Evolutionary conservation across 192 early-diverging fungal species (phyloP).

Genomic region (Entomortierella beljakovae): DNA sequence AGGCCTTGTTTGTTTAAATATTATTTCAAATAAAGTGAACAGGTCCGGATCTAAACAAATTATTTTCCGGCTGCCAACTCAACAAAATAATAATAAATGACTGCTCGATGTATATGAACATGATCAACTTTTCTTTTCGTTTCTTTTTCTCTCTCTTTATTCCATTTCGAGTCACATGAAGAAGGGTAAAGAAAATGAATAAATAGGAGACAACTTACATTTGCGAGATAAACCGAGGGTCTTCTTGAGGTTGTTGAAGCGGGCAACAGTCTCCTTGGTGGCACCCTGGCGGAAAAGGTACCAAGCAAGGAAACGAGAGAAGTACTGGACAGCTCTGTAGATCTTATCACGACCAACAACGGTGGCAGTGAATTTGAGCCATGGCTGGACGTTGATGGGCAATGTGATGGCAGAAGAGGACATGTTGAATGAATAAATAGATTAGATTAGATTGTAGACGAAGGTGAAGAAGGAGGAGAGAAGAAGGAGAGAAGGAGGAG

Average conservation of each 20-base stretch:
- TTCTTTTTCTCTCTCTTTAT: background rate
- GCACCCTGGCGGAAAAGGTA: conserved; percentile 65
- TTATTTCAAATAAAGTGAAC: conserved; percentile 29
- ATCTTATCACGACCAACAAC: conserved; percentile 81
- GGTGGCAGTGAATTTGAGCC: conserved; percentile 68
- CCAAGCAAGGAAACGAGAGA: conserved; percentile 84
- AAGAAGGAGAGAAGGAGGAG: background rate
- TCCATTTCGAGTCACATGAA: no score
- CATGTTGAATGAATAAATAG: background rate
- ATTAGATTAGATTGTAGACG: background rate
- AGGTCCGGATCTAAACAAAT: no score
- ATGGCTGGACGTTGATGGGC: conserved; percentile 44
- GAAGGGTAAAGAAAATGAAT: no score
- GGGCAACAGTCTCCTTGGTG: conserved; percentile 68
- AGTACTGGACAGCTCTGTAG: conserved; percentile 88
- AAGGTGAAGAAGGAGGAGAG: background rate
- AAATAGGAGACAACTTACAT: conserved; percentile 59
- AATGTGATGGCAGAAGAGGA: conserved; percentile 12
- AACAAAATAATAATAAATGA: background rate
- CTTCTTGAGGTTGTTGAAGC: conserved; percentile 71
- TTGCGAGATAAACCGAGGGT: conserved; percentile 72
- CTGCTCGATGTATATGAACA: no score
- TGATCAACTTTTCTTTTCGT: background rate
- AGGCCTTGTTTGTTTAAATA: no score
- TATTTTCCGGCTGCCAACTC: no score